Base-by-base conservation (phyloP, 2,329 filamentous ascomycete species). In the Diaporthe sp. region DNA sequence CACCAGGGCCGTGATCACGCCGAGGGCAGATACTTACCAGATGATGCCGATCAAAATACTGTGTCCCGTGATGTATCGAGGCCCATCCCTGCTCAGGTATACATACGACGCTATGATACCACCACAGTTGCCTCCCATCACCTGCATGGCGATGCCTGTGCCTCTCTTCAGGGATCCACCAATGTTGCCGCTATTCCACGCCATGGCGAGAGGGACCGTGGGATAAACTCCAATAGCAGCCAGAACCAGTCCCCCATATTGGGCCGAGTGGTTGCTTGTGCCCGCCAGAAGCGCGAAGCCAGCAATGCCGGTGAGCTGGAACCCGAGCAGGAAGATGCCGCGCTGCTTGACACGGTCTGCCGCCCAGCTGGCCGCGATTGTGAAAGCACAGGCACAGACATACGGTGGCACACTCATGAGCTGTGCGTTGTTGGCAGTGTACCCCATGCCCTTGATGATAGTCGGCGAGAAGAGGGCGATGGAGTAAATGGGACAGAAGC, bases 361-460 rank as follows among this genome's bases (percentile, higher is more conserved):
- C 3, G 84, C 80, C 1, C 89, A 84, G 19, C 88, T 87, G 13
- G 82, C 84, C 10, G 87, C 79, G 55, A 92, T 86, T 1, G 90
- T 90, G n/a, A 86, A 81, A 25, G 90, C 81, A 65, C 89, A 88
- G 34, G 89, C 90, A 67, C 87, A 87, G 10, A 90, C 81, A 78
- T 93, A 93, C 0, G 92, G 92, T 2, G 92, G 92, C 1, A 91
- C 90, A 9, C 90, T 90, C 78, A 93, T 88, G 9, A 94, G 86
- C 79, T 94, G 93, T 3, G 91, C 88, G 3, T 83, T 82, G 74
- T 88, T 84, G 79, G 84, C 87, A 78, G 83, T 90, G 80, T 84
- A 90, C 79, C 87, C 86, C 78, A 89, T 82, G 57, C 82, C 83
- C 22, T 87, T 88, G 76, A 93, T 86, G 74, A 93, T 90, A 19